These are phyloP conservation scores for Cucumis hystrix DNA, from an alignment of 306 rosid genomes.

Conservation along the genomic window DNA sequence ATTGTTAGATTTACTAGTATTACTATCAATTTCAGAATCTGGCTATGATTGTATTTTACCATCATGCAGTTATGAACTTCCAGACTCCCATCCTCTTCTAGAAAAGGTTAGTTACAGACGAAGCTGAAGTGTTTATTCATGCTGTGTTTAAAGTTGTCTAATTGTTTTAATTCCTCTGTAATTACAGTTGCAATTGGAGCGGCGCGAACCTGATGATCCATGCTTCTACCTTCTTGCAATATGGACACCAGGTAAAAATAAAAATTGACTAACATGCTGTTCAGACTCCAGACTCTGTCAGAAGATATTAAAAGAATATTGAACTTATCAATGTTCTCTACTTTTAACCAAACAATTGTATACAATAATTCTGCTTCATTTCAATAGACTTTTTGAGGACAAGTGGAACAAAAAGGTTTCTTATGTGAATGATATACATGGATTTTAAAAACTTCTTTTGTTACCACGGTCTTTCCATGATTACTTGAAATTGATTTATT, in stretches of 20 bases:
- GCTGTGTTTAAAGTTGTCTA: neutral
- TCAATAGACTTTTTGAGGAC: neutral
- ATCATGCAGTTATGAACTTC: slow-evolving; percentile 59
- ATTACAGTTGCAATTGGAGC: slow-evolving; percentile 33
- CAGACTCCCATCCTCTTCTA: slow-evolving; percentile 59
- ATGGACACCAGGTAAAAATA: slow-evolving; percentile 62
- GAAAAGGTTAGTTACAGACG: slow-evolving; percentile 36
- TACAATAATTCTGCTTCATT: neutral
- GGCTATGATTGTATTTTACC: slow-evolving; percentile 18
- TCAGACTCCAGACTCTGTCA: neutral
- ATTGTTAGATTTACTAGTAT: neutral
- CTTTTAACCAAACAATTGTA: neutral
- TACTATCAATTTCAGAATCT: neutral
- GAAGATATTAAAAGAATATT: neutral
- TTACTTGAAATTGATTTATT: neutral
- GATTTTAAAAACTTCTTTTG: neutral
- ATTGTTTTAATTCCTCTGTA: neutral
- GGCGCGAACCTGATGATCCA: slow-evolving; percentile 56
- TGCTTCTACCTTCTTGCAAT: slow-evolving; percentile 65
- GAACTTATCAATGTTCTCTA: neutral
- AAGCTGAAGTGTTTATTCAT: neutral
- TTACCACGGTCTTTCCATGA: neutral
- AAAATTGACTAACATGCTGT: neutral
- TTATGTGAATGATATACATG: neutral
- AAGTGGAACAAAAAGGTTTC: neutral